Base-by-base conservation (phyloP, 371 early-diverging fungal species). In the Mucor velutinosus region DNA sequence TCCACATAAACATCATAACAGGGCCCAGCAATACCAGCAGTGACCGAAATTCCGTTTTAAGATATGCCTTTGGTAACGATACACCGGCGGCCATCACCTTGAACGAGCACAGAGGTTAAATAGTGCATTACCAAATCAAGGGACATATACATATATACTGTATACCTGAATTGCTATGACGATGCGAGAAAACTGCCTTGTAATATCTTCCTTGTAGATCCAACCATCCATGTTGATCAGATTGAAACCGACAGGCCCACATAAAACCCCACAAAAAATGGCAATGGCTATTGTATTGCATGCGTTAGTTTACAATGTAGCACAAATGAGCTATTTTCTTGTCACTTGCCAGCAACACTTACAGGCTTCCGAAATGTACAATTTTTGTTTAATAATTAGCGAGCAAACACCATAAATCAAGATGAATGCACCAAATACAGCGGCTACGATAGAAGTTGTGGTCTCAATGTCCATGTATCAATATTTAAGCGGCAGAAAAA, bases 311-410 rank as follows among this genome's bases (percentile, higher is more conserved):
- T 33, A 19, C 21, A 39, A 4, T 25, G 17, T 33, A 27, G 21
- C 7, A 25, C 51, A 25, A 51, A 25, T 25, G 25, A 25, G 51
- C 51, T 23, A 25, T 51, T 51, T 25, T 51, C 14, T 51, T 21
- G 21, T 25, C 23, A 10, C 6, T 37, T 37, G 37, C 37, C 11
- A 37, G 8, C 14, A 14, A 51, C 6, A 78, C 86, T 76, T 84
- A 90, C 90, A 81, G 25, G 97, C 89, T 85, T 98, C 99, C 43
- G 94, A 92, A 57, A 99, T 66, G 79, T 90, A 96, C 10, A 97
- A 86, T 10, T 87, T 84, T 69, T 99, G 95, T 76, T 97, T 97
- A 59, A 96, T 84, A 61, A 94, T 75, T 55, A 96, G 78, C 7
- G 98, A 97, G 49, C 93, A 79, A 19, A 95, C 81, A 2, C 95